Evolutionary conservation across 805 yeast genomes (phyloP), one percentile per base, ranked within the genome.

Genomic region (Debaryomyces hansenii): DNA sequence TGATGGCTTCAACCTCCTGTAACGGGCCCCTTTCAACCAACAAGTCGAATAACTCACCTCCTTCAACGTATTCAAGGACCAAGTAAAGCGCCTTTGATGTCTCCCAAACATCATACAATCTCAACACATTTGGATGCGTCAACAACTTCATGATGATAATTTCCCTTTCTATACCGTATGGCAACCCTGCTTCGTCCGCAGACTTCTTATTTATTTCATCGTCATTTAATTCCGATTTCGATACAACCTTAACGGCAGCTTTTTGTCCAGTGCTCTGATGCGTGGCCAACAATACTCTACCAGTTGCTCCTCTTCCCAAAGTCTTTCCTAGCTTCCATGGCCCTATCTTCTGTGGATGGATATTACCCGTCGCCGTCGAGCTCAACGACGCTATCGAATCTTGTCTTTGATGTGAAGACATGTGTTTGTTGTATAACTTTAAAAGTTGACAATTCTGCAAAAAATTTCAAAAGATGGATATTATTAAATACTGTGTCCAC

Each of bases 151-250:
- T 94, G 56, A 94, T 94, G 57, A 94, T 91, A 52, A 94, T 96
- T 64, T 94, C 99, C 54, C 98, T 80, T 69, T 94, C 99, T 38
- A 94, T 92, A 34, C 99, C 99, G 63, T 92, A 90, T 2, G 97
- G 96, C 47, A 87, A 76, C 1, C 90, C 89, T n/a, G 77, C 76
- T 47, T 77, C 54, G 28, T 42, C 50, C 5, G 45, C 42, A 15
- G 34, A 21, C 45, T 48, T 49, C 21, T 35, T 38, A 32, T 28
- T 41, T 5, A 20, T 28, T 5, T 33, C 44, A 49, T 60, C 54
- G 27, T 71, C 69, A 52, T 65, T 73, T 48, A 78, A 62, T 43
- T 74, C 78, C 20, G 81, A 75, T 61, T 87, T 87, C 27, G 90
- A 85, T 1, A 87, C 90, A 36, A 87, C 90, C 62, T 87, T 87